A percentile compares a stretch with the other conserved stretches of the same genome.
These are phyloP conservation scores for Rosa rugosa DNA, from an alignment of 306 rosid genomes.

Conservation along the genomic window DNA sequence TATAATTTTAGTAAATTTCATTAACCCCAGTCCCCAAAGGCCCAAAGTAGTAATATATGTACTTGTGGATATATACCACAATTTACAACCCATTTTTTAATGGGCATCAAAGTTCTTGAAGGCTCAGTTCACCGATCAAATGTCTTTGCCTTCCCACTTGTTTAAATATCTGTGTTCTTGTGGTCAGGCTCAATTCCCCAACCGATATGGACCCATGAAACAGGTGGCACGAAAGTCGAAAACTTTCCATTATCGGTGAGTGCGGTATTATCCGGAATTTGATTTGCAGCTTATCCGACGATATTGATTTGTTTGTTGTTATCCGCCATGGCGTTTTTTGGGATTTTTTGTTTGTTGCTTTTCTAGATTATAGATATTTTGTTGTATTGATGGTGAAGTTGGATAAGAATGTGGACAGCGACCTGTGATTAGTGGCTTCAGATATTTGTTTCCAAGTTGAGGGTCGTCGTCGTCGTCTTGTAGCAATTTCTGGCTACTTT, in stretches of 20 bases:
- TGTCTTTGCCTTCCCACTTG: not conserved
- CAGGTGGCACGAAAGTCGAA: slow-evolving; percentile 13
- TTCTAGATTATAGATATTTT: slow-evolving; percentile 12
- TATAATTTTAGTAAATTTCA: too few relatives aligned
- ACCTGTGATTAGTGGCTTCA: slow-evolving; percentile 13
- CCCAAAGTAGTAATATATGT: too few relatives aligned
- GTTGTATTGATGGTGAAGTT: slow-evolving; percentile 15
- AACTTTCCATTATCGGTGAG: not conserved
- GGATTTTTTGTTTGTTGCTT: too few relatives aligned
- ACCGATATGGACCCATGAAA: slow-evolving; percentile 11
- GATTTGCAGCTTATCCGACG: not conserved
- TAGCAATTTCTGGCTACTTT: slow-evolving; percentile 29
- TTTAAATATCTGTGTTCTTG: slow-evolving; percentile 12
- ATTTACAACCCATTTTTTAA: too few relatives aligned
- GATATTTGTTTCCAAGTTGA: slow-evolving; percentile 26
- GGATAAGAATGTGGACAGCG: slow-evolving; percentile 37
- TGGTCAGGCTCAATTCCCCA: not conserved
- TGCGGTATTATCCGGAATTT: not conserved
- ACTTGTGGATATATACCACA: too few relatives aligned
- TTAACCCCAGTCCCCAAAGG: too few relatives aligned
- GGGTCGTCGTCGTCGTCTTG: slow-evolving; percentile 19
- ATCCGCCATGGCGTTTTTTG: slow-evolving; percentile 4
- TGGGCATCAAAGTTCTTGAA: not conserved
- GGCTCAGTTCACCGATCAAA: not conserved
- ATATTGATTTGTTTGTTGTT: not conserved